Evolutionary conservation across 2,329 filamentous ascomycete species (phyloP).

Genomic region (Fusarium begoniae): DNA sequence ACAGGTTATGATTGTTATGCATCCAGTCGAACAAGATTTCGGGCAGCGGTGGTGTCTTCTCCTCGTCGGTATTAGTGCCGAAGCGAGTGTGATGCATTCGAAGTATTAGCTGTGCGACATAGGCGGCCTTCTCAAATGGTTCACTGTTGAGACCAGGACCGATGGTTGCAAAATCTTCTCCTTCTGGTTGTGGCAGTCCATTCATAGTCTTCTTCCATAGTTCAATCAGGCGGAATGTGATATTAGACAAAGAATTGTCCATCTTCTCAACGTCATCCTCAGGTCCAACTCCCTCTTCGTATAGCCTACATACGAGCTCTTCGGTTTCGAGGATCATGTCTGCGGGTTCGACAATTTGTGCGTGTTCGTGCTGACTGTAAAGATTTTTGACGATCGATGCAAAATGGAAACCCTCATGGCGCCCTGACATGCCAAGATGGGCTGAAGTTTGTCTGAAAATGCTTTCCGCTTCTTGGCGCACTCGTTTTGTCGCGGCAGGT

Average conservation of each 20-base stretch:
- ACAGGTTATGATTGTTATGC: slow-evolving; percentile 76
- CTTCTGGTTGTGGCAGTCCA: slow-evolving; percentile 57
- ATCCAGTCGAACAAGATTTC: slow-evolving; percentile 87
- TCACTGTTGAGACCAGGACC: slow-evolving; percentile 70
- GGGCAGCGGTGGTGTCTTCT: slow-evolving; percentile 68
- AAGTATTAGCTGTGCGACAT: slow-evolving; percentile 79
- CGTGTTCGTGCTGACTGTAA: slow-evolving; percentile 64
- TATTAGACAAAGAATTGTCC: slow-evolving; percentile 64
- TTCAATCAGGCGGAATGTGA: slow-evolving; percentile 60
- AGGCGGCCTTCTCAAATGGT: slow-evolving; percentile 78
- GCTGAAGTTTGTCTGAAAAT: slow-evolving; percentile 63
- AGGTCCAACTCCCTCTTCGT: slow-evolving; percentile 67
- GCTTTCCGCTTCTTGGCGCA: slow-evolving; percentile 64
- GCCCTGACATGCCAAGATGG: slow-evolving; percentile 52
- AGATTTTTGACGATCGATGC: slow-evolving; percentile 77
- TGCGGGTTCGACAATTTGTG: slow-evolving; percentile 73
- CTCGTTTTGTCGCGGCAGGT: slow-evolving; percentile 62
- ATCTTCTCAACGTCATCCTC: slow-evolving; percentile 66
- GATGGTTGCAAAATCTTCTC: slow-evolving; percentile 68
- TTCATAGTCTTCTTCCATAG: slow-evolving; percentile 67
- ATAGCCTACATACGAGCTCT: slow-evolving; percentile 71
- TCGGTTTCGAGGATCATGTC: slow-evolving; percentile 81
- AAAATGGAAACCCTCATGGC: slow-evolving; percentile 70
- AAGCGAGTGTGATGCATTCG: slow-evolving; percentile 76
- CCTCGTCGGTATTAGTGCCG: slow-evolving; percentile 49